These are phyloP conservation scores for Acanthamoeba healyi DNA, from an alignment of 208 protist genomes.

Conservation along the genomic window DNA sequence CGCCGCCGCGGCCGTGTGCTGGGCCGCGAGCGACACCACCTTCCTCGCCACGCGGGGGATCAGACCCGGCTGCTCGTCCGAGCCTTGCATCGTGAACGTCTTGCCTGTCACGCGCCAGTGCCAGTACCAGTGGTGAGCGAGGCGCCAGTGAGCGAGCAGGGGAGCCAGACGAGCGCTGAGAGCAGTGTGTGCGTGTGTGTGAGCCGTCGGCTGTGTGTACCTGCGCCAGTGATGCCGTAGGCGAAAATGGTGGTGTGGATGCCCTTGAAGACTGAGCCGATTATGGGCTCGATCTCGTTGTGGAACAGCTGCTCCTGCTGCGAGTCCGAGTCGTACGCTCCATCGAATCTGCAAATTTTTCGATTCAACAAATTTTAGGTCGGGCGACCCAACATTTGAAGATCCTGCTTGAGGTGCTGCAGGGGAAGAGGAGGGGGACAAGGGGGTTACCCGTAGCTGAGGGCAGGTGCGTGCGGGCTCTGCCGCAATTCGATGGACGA, in stretches of 20 bases:
- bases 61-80: slow-evolving; percentile 45
- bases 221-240: slow-evolving; percentile 91
- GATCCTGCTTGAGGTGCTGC: background rate
- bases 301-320: slow-evolving; percentile 75
- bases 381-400: background rate
- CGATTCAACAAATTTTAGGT: background rate
- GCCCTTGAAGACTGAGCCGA: slow-evolving; percentile 78
- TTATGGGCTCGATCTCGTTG: slow-evolving; percentile 22
- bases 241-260: slow-evolving; percentile 92
- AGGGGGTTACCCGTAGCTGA: slow-evolving; percentile 25
- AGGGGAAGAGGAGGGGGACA: background rate
- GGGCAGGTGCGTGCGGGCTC: background rate
- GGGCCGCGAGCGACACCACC: slow-evolving; percentile 47
- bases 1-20: slow-evolving; percentile 15
- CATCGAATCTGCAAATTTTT: background rate
- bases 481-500: slow-evolving; percentile 9
- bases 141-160: too few relatives aligned
- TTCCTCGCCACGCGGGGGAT: slow-evolving; percentile 74
- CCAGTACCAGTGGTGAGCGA: background rate
- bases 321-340: slow-evolving; percentile 22
- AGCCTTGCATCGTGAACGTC: slow-evolving; percentile 77
- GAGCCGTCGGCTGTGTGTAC: slow-evolving; percentile 81
- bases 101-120: too few relatives aligned
- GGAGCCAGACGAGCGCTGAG: slow-evolving; percentile 69
- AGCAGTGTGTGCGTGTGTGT: background rate